A percentile compares a stretch with the other conserved stretches of the same genome.
Conservation (phyloP, 345 rosid species). For the Rhodamnia rubescens region DNA sequence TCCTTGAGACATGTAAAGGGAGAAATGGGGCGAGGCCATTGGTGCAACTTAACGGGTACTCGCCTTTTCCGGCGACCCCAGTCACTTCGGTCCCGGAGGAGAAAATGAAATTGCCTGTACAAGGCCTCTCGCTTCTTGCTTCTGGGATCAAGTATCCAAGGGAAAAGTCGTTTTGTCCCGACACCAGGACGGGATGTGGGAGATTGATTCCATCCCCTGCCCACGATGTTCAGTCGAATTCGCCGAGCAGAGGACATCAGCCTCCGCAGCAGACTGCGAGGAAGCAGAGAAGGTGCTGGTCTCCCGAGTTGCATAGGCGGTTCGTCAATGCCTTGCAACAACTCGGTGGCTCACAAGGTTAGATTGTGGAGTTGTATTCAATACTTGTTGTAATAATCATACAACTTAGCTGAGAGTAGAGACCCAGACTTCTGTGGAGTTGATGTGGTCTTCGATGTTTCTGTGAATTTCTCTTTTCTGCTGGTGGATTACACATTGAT, state of each 20-base stretch:
- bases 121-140: conserved; percentile 38
- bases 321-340: conserved; percentile 76
- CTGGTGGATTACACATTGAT: background rate
- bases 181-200: conserved; percentile 30
- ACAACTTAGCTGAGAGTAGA: background rate
- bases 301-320: conserved; percentile 79
- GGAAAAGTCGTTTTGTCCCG: conserved; percentile 42
- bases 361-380: background rate
- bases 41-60: conserved; percentile 25
- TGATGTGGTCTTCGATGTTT: background rate
- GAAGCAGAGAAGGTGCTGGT: conserved; percentile 97
- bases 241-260: conserved; percentile 11
- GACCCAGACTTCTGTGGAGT: background rate
- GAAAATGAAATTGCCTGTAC: conserved; percentile 16
- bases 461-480: background rate
- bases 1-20: conserved; percentile 20
- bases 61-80: conserved; percentile 4
- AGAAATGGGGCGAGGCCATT: conserved; percentile 19
- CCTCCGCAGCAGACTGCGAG: conserved; percentile 37
- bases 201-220: conserved; percentile 16
- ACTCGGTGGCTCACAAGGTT: conserved; percentile 91
- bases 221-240: conserved; percentile 20
- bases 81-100: conserved; percentile 13
- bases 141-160: conserved; percentile 39
- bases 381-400: background rate